Evolutionary conservation across 2,329 filamentous ascomycete species (phyloP).

Genomic region (Gremmenia infestans): DNA sequence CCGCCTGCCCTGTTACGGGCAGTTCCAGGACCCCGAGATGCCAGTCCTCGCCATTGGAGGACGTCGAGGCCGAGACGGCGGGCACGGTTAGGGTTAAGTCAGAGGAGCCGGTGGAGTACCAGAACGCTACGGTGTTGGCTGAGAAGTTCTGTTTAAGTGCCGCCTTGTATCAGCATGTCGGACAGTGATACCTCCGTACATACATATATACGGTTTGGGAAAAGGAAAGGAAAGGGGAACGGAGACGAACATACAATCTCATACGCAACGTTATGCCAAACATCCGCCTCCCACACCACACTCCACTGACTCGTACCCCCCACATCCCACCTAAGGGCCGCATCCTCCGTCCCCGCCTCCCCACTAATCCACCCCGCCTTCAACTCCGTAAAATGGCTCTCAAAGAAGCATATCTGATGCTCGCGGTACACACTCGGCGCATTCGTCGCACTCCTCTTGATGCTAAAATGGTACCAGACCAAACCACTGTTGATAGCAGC

Average conservation of each 20-base stretch:
- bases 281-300: conserved; percentile 52
- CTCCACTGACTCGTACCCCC: conserved; percentile 58
- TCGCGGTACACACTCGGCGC: conserved; percentile 56
- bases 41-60: conserved; percentile 66
- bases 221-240: conserved; percentile 12
- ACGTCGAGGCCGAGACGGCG: conserved; percentile 55
- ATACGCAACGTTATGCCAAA: conserved; percentile 74
- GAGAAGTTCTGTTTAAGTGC: conserved; percentile 46
- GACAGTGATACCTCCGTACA: background rate
- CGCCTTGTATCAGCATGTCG: background rate
- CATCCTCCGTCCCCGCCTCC: conserved; percentile 39
- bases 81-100: conserved; percentile 53
- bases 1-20: conserved; percentile 49
- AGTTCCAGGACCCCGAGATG: conserved; percentile 67
- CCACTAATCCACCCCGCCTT: conserved; percentile 60
- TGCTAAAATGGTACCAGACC: conserved; percentile 66
- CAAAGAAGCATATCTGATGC: conserved; percentile 60
- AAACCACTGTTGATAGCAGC: conserved; percentile 59
- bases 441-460: conserved; percentile 55
- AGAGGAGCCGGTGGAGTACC: conserved; percentile 60
- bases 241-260: conserved; percentile 45
- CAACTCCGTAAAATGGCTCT: conserved; percentile 71
- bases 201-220: no score
- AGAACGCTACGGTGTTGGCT: conserved; percentile 58
- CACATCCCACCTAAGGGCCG: conserved; percentile 62